phyloP scores from a whole-genome alignment of 2,329 filamentous ascomycete species.

The Metarhizium robertsii region DNA sequence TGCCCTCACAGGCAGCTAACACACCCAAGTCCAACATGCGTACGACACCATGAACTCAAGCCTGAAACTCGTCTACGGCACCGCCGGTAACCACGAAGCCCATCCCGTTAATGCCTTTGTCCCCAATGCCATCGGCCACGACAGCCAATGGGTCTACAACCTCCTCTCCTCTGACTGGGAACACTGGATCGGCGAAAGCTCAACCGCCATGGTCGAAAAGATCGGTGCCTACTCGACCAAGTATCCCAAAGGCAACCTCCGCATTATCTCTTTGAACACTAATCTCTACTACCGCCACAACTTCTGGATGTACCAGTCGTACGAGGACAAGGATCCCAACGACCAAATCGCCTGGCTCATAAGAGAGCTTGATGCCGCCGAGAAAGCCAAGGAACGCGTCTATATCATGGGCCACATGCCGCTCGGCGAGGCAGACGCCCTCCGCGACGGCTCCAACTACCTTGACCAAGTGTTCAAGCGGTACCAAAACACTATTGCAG shows the following conservation, averaged over 20 bases:
- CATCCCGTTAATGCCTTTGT: slow-evolving; percentile 41
- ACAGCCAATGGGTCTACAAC: slow-evolving; percentile 43
- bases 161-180: slow-evolving; percentile 36
- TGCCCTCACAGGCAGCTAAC: neutral
- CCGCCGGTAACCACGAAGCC: slow-evolving; percentile 48
- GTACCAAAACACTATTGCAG: slow-evolving; percentile 44
- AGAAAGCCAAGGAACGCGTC: slow-evolving; percentile 40
- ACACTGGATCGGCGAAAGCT: slow-evolving; percentile 32
- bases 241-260: slow-evolving; percentile 34
- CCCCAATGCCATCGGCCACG: slow-evolving; percentile 24
- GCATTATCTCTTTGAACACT: slow-evolving; percentile 51
- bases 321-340: slow-evolving; percentile 38
- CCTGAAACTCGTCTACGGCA: slow-evolving; percentile 37
- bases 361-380: slow-evolving; percentile 41
- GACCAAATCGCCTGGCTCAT: slow-evolving; percentile 45
- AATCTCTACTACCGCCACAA: slow-evolving; percentile 49
- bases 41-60: slow-evolving; percentile 35
- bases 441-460: slow-evolving; percentile 42
- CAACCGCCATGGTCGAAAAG: slow-evolving; percentile 20
- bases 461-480: slow-evolving; percentile 44
- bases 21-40: slow-evolving; percentile 28
- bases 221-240: slow-evolving; percentile 41
- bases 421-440: slow-evolving; percentile 37
- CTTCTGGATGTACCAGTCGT: slow-evolving; percentile 42
- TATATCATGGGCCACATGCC: slow-evolving; percentile 52